These are phyloP conservation scores for Boletus rex-veris DNA, from an alignment of 768 basidiomycete genomes.

Conservation along the genomic window DNA sequence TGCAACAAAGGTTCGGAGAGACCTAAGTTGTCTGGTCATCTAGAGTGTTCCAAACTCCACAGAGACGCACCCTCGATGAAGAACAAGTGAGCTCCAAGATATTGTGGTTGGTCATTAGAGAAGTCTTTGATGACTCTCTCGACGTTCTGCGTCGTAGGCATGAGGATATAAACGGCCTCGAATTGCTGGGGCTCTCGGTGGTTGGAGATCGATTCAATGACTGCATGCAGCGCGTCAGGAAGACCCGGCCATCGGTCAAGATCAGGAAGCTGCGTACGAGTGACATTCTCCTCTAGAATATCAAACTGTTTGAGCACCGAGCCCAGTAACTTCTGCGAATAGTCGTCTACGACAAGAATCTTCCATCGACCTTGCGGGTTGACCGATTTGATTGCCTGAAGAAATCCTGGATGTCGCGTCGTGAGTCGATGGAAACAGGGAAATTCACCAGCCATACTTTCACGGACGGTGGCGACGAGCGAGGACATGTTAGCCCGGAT, in stretches of 20 bases:
- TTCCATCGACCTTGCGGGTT: slow-evolving; percentile 91
- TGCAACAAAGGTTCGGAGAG: slow-evolving; percentile 76
- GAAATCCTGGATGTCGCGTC: slow-evolving; percentile 55
- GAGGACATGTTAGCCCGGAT: slow-evolving; percentile 36
- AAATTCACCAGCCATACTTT: slow-evolving; percentile 35
- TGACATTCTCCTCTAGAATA: slow-evolving; percentile 93
- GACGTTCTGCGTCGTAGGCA: slow-evolving; percentile 93
- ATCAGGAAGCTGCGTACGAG: slow-evolving; percentile 55
- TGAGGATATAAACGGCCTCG: slow-evolving; percentile 91
- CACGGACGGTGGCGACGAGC: slow-evolving; percentile 43
- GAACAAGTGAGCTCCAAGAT: slow-evolving; percentile 85
- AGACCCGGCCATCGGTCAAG: neutral
- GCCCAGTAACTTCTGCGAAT: slow-evolving; percentile 78
- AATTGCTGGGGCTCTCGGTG: slow-evolving; percentile 81
- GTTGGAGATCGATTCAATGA: slow-evolving; percentile 87
- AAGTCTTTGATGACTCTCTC: slow-evolving; percentile 90
- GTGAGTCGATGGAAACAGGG: neutral
- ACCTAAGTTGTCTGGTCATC: slow-evolving; percentile 41
- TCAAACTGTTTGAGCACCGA: slow-evolving; percentile 91
- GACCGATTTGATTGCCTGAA: slow-evolving; percentile 84
- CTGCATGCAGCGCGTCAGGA: slow-evolving; percentile 40
- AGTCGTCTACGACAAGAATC: slow-evolving; percentile 93
- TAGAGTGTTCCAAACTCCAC: neutral
- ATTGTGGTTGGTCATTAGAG: slow-evolving; percentile 56
- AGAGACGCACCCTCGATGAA: slow-evolving; percentile 78